Percentiles rank a stretch among this genome's conserved stretches.
Conservation (phyloP, 73 alveolate genomes). For the Paramecium tetraurelia region DNA sequence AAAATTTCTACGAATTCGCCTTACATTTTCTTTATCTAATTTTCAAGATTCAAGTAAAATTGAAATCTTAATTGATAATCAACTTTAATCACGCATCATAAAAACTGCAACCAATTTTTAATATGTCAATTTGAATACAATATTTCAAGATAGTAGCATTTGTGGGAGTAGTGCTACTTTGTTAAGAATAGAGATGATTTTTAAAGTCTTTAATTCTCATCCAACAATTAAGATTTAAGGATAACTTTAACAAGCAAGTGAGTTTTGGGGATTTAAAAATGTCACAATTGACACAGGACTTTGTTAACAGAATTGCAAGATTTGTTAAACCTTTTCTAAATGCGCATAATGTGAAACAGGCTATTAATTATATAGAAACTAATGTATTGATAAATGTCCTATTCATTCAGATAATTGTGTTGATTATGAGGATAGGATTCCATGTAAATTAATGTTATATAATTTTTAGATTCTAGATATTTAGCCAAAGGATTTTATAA, state of each 20-base stretch:
- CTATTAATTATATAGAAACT: background rate
- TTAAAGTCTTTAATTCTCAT: background rate
- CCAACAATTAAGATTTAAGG: background rate
- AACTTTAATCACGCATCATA: background rate
- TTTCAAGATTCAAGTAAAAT: background rate
- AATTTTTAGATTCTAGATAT: background rate
- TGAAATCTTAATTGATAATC: background rate
- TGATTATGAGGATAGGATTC: background rate
- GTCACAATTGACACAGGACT: background rate
- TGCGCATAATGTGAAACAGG: background rate
- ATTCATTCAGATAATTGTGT: background rate
- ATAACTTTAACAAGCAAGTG: background rate
- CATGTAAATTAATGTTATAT: background rate
- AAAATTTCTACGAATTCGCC: background rate
- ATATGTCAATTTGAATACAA: background rate
- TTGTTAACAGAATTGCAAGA: background rate
- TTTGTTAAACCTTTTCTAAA: background rate
- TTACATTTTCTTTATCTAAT: background rate
- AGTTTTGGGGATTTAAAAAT: background rate
- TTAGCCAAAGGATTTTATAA: background rate
- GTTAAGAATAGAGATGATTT: background rate
- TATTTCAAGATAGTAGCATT: too few relatives aligned
- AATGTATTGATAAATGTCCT: background rate
- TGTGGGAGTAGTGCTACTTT: too few relatives aligned
- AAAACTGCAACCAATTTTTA: background rate